A percentile compares a stretch with the other conserved stretches of the same genome.
Evolutionary conservation across 2,329 filamentous ascomycete genomes (phyloP).

Genomic region (Exophiala oligosperma): DNA sequence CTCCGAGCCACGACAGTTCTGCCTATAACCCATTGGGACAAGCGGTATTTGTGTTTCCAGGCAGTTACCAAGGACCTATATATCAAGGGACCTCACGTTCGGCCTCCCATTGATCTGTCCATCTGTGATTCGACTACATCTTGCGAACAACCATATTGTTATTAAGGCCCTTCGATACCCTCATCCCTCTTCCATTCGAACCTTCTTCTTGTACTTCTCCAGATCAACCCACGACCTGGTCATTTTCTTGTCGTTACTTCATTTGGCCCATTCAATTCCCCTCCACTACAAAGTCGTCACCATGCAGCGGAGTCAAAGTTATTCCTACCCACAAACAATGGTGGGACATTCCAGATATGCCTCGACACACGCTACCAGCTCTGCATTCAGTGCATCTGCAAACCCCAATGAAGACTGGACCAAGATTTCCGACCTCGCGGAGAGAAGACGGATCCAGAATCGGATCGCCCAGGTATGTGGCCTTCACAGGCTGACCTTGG

Average conservation of each 20-base stretch:
- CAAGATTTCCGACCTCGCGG: conserved; percentile 95
- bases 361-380: conserved; percentile 73
- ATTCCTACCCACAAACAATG: conserved; percentile 26
- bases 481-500: conserved; percentile 21
- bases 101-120: conserved; percentile 20
- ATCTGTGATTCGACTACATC: conserved; percentile 16
- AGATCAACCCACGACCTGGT: neutral
- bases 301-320: conserved; percentile 29
- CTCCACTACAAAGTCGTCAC: neutral
- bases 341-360: conserved; percentile 28
- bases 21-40: conserved; percentile 10
- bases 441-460: conserved; percentile 93
- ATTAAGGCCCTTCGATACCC: conserved; percentile 19
- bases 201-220: conserved; percentile 6
- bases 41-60: conserved; percentile 20
- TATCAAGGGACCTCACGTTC: conserved; percentile 20
- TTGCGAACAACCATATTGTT: conserved; percentile 6
- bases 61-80: conserved; percentile 16
- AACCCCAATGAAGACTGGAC: conserved; percentile 99
- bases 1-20: conserved; percentile 9
- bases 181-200: conserved; percentile 9
- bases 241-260: no score
- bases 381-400: conserved; percentile 89
- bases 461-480: conserved; percentile 73
- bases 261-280: neutral